Evolutionary conservation across 805 yeast genomes (phyloP), one percentile per base, ranked within the genome.

Genomic region (Saturnispora gosingensis): DNA sequence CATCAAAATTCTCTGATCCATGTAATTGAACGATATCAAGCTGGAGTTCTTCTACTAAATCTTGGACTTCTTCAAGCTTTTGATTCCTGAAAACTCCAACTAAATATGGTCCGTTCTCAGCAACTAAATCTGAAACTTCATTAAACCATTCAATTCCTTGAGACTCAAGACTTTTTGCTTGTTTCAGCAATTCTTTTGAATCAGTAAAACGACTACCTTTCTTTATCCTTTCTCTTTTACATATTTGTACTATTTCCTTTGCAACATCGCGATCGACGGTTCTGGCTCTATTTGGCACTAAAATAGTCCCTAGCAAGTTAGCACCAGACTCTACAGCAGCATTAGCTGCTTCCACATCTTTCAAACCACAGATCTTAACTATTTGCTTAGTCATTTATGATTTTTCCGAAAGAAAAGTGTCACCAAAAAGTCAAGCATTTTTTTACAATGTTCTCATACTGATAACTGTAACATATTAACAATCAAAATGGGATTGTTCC

Each of bases 61-160:
- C 52, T 40, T 72, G 63, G 1, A 91, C 84, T 13, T 83, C 85
- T 2, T 77, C 82, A 3, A 84, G 60, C 0, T 83, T 60, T 65
- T 90, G 97, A 64, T 93, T 88, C 53, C 90, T 73, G 69, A 91
- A 88, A 3, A 91, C 99, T 1, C 98, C 99, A 2, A 89, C 97
- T 2, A 85, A 65, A 57, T 72, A 78, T 0, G 93, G 93, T 0
- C 89, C 87, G 43, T 70, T 64, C 22, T 52, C 56, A 10, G 46
- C 46, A 5, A 72, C 53, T 16, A 56, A 50, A 4, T 61, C 48
- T 4, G 61, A 51, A n/a, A 64, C 61, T 4, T 60, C 54, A 28
- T 58, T 58, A 50, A 73, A 71, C 59, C 73, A 71, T 3, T 64
- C 68, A 38, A 69, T 66, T 1, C 61, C 62, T 3, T 44, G n/a